A percentile compares a stretch with the other conserved stretches of the same genome.
Conservation (phyloP, 176 grass and related monocot species). For the Bothriochloa decipiens region DNA sequence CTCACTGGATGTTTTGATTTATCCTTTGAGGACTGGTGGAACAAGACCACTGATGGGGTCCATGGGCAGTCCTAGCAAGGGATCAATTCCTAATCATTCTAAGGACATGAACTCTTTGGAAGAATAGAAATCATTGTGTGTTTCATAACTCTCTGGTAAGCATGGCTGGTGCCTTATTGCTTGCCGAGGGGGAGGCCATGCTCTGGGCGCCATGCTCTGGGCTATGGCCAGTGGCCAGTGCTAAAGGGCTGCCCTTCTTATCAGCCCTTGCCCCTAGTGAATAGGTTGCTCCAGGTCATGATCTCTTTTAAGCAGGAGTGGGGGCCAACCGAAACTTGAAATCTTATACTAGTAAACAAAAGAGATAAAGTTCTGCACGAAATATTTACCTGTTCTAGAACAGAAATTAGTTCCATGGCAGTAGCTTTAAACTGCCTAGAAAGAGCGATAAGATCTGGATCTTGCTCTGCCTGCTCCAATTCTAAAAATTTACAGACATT, state of each 20-base stretch:
- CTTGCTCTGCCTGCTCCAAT: constrained; percentile 93
- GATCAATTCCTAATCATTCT: neutral
- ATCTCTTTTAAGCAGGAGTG: neutral
- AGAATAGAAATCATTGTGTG: neutral
- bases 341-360: neutral
- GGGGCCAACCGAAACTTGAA: neutral
- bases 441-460: constrained; percentile 83
- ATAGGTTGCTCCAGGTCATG: neutral
- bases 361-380: neutral
- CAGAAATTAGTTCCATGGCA: constrained; percentile 95
- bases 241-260: neutral
- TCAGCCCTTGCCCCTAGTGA: neutral
- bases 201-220: constrained; percentile 1
- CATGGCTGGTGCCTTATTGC: neutral
- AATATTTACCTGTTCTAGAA: constrained; percentile 87
- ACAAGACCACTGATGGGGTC: neutral
- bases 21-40: neutral
- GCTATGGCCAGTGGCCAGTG: neutral
- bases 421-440: constrained; percentile 97
- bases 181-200: neutral
- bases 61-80: neutral
- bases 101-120: neutral
- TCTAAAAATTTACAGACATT: constrained; percentile 55
- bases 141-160: neutral
- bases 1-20: neutral